Percentiles rank a stretch among this genome's conserved stretches.
These are phyloP conservation scores for Globisporangium paroecandrum DNA, from an alignment of 352 stramenopile species.

Conservation along the genomic window DNA sequence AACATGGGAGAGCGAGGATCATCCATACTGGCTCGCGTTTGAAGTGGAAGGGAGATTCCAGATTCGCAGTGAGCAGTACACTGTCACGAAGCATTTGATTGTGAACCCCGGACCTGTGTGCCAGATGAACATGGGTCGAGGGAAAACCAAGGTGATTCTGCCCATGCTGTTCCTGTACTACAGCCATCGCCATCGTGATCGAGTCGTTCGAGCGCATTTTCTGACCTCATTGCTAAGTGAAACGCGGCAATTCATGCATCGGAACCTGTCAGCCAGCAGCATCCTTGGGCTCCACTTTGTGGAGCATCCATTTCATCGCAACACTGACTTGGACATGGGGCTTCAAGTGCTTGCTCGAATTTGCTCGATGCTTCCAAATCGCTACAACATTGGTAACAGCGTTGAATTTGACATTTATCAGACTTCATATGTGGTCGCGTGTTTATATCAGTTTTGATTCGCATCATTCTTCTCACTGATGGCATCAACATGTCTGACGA, in stretches of 20 bases:
- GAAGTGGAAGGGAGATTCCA: constrained; percentile 78
- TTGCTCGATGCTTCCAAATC: no score
- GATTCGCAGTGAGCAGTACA: constrained; percentile 80
- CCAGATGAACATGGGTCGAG: constrained; percentile 86
- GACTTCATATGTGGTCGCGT: background rate
- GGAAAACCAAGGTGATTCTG: constrained; percentile 88
- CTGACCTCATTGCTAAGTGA: constrained; percentile 60
- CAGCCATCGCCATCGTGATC: constrained; percentile 23
- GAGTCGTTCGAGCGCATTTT: constrained; percentile 58
- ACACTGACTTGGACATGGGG: constrained; percentile 32
- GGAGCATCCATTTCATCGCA: constrained; percentile 68
- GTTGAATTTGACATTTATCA: background rate
- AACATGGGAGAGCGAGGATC: constrained; percentile 46
- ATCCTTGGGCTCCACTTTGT: constrained; percentile 40
- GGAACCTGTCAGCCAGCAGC: constrained; percentile 39
- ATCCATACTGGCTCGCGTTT: constrained; percentile 86
- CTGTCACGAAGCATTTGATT: constrained; percentile 74
- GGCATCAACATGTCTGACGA: background rate
- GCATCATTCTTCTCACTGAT: background rate
- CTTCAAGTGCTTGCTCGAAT: no score
- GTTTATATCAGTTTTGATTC: background rate
- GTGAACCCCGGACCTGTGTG: constrained; percentile 57
- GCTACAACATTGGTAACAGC: no score
- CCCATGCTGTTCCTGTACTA: constrained; percentile 86
- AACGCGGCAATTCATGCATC: constrained; percentile 63